phyloP scores from a whole-genome alignment of 805 yeast genomes.

The Yarrowia sp. region DNA sequence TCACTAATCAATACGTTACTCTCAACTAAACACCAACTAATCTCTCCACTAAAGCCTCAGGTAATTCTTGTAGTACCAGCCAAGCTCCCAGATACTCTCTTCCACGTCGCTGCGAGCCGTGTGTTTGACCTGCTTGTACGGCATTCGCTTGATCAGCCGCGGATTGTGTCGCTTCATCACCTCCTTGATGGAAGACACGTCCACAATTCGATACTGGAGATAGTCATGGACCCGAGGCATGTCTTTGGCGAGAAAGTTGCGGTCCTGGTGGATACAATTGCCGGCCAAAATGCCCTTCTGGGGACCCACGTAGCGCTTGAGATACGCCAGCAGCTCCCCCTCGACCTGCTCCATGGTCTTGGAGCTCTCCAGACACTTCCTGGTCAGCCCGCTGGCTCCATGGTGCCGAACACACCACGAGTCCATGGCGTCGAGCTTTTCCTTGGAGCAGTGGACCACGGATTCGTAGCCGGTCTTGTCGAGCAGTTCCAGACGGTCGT shows the following conservation, averaged over 20 bases:
- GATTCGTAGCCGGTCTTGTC: constrained; percentile 2
- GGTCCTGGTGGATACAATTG: constrained; percentile 11
- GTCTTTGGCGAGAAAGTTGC: constrained; percentile 15
- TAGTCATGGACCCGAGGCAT: constrained; percentile 4
- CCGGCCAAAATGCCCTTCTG: neutral
- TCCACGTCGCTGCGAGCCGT: constrained; percentile 10
- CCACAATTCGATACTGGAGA: neutral
- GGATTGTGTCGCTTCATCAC: constrained; percentile 14
- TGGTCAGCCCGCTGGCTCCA: constrained; percentile 5
- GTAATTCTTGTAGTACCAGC: constrained; percentile 4
- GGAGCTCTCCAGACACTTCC: constrained; percentile 1
- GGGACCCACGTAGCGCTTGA: neutral
- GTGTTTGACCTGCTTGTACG: constrained; percentile 17
- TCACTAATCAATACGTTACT: too few species aligned
- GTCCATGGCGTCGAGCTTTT: neutral
- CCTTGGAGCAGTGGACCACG: constrained; percentile 5
- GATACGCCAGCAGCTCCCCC: neutral
- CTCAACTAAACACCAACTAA: too few species aligned
- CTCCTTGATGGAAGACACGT: constrained; percentile 14
- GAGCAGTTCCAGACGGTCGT: neutral
- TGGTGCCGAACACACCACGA: constrained; percentile 5
- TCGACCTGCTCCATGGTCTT: constrained; percentile 6
- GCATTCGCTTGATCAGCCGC: neutral
- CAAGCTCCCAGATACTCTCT: constrained; percentile 6
- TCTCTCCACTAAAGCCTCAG: neutral